These are phyloP conservation scores for Scytalidium lignicola DNA, from an alignment of 2,329 filamentous ascomycete species.

Conservation along the genomic window DNA sequence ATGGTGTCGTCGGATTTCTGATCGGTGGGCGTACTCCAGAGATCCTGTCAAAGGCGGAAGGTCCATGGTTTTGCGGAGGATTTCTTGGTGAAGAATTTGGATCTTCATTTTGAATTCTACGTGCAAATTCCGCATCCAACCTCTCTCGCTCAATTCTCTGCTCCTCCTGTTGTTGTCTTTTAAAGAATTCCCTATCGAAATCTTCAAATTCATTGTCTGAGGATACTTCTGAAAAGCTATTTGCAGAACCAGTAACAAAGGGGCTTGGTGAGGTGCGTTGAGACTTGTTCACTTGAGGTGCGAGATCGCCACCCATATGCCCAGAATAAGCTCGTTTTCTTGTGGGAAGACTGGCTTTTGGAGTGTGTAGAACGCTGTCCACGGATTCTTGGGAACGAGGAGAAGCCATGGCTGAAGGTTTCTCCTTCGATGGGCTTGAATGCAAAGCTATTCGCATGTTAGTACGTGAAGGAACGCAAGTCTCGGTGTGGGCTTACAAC, in stretches of 20 bases:
- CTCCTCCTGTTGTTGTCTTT: conserved; percentile 27
- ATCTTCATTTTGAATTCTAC: conserved; percentile 17
- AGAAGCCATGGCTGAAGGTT: conserved; percentile 13
- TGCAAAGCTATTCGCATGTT: neutral
- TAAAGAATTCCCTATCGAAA: conserved; percentile 10
- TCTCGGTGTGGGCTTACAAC: neutral
- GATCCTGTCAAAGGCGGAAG: conserved; percentile 23
- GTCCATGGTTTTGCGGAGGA: conserved; percentile 6
- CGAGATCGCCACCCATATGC: conserved; percentile 14
- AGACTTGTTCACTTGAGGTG: conserved; percentile 21
- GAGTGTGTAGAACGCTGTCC: conserved; percentile 10
- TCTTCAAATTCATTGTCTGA: conserved; percentile 22
- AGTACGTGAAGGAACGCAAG: neutral
- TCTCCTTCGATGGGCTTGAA: neutral
- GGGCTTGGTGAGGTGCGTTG: conserved; percentile 25
- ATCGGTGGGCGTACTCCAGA: conserved; percentile 14
- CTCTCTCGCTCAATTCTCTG: conserved; percentile 32
- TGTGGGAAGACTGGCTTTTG: conserved; percentile 14
- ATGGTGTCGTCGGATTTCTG: neutral
- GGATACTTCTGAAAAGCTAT: neutral
- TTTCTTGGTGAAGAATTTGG: neutral
- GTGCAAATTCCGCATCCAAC: conserved; percentile 29
- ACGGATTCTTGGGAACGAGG: conserved; percentile 15
- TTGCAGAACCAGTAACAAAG: conserved; percentile 10
- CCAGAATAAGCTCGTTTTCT: conserved; percentile 26